phyloP scores from a whole-genome alignment of 2,329 filamentous ascomycete genomes.

The Hymenoscyphus infarciens region DNA sequence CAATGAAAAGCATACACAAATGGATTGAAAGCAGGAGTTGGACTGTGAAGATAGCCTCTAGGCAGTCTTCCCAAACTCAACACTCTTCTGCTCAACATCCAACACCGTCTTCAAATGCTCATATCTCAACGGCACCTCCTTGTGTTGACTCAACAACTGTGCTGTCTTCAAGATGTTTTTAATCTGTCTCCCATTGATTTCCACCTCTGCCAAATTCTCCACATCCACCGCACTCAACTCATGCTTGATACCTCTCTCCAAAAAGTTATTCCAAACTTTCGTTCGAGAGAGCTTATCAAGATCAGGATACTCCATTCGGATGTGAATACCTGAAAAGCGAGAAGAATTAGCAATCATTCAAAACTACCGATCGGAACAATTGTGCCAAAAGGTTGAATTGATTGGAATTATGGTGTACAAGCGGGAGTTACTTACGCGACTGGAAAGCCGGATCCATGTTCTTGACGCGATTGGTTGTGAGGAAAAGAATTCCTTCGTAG shows the following conservation, averaged over 20 bases:
- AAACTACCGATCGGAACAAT: neutral
- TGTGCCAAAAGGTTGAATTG: too few species aligned
- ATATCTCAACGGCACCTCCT: constrained; percentile 24
- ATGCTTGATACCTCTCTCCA: constrained; percentile 17
- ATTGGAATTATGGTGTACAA: too few species aligned
- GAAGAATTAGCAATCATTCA: neutral
- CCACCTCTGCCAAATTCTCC: constrained; percentile 19
- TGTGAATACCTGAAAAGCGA: constrained; percentile 27
- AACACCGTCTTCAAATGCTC: constrained; percentile 24
- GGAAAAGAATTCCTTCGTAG: constrained; percentile 38
- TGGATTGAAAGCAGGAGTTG: too few species aligned
- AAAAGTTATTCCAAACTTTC: constrained; percentile 22
- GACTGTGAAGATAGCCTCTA: too few species aligned
- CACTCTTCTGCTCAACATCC: constrained; percentile 19
- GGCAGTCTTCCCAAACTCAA: neutral
- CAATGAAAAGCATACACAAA: too few species aligned
- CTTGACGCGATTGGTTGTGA: constrained; percentile 35
- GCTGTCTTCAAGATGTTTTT: constrained; percentile 37
- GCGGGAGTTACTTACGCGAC: too few species aligned
- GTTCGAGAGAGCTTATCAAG: constrained; percentile 24
- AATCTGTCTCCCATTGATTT: constrained; percentile 37
- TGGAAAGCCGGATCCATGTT: constrained; percentile 37
- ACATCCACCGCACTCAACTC: constrained; percentile 22
- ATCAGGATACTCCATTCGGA: constrained; percentile 29
- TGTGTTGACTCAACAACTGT: constrained; percentile 28